Evolutionary conservation across 2,329 filamentous ascomycete species (phyloP).

Genomic region (Colletotrichum incanum): DNA sequence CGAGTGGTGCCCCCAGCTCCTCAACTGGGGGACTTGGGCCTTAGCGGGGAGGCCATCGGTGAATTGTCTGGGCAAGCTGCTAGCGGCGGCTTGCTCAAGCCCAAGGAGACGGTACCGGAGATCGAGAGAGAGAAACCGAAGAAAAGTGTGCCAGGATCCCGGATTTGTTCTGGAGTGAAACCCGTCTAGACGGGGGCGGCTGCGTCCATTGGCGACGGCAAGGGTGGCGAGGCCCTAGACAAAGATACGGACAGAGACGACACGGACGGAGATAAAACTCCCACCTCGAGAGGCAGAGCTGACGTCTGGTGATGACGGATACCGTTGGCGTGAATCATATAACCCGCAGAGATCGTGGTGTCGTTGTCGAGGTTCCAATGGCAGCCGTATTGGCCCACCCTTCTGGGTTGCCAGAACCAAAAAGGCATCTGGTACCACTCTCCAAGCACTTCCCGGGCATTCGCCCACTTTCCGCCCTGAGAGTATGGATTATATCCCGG

Average conservation of each 20-base stretch:
- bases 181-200: not conserved
- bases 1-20: slow-evolving; percentile 1
- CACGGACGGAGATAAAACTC: too few species aligned
- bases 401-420: not conserved
- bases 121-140: not conserved
- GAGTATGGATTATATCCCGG: not conserved
- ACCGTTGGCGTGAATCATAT: not conserved
- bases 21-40: slow-evolving; percentile 4
- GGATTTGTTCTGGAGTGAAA: not conserved
- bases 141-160: not conserved
- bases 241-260: too few species aligned
- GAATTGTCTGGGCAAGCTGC: not conserved
- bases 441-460: not conserved
- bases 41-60: slow-evolving; percentile 1
- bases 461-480: not conserved
- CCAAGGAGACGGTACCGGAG: not conserved
- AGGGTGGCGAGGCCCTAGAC: too few species aligned
- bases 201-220: too few species aligned
- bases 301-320: not conserved
- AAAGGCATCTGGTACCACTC: not conserved
- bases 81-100: slow-evolving; percentile 1
- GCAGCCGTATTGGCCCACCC: not conserved
- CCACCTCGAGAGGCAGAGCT: too few species aligned
- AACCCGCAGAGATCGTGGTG: not conserved
- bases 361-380: not conserved